phyloP scores from a whole-genome alignment of 2,329 filamentous ascomycete species.

The Botrytis porri region DNA sequence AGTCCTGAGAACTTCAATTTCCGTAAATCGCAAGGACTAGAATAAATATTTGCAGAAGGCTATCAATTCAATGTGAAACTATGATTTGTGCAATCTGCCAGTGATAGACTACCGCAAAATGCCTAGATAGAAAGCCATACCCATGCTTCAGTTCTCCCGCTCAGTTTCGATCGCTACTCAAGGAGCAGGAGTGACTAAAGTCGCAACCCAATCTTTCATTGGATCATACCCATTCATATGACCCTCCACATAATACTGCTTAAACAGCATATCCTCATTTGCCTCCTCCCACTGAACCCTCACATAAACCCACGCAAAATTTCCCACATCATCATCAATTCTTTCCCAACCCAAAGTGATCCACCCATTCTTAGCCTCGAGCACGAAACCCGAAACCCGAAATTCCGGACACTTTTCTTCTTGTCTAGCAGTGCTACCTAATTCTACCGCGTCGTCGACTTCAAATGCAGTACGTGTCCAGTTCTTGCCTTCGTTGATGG shows the following conservation, averaged over 20 bases:
- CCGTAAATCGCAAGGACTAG: neutral
- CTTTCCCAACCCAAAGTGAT: slow-evolving; percentile 11
- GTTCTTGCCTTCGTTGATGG: slow-evolving; percentile 10
- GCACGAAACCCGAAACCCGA: slow-evolving; percentile 2
- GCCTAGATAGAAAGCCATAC: neutral
- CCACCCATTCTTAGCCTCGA: neutral
- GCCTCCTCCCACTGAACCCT: neutral
- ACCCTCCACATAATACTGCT: slow-evolving; percentile 16
- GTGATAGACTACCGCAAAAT: neutral
- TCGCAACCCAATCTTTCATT: slow-evolving; percentile 17
- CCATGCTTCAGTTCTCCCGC: no score
- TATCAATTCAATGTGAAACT: neutral
- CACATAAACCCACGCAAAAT: slow-evolving; percentile 16
- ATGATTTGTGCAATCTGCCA: neutral
- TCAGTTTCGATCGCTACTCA: neutral
- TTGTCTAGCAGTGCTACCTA: neutral
- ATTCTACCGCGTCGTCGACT: slow-evolving; percentile 8
- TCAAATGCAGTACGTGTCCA: slow-evolving; percentile 17
- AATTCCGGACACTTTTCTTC: slow-evolving; percentile 6
- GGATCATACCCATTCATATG: slow-evolving; percentile 13
- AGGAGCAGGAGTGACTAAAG: neutral
- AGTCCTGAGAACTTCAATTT: neutral
- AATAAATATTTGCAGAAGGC: neutral
- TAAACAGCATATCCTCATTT: neutral
- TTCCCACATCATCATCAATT: slow-evolving; percentile 16